Base-by-base conservation (phyloP, 257 asterid genomes). In the Primulina huaijiensis region DNA sequence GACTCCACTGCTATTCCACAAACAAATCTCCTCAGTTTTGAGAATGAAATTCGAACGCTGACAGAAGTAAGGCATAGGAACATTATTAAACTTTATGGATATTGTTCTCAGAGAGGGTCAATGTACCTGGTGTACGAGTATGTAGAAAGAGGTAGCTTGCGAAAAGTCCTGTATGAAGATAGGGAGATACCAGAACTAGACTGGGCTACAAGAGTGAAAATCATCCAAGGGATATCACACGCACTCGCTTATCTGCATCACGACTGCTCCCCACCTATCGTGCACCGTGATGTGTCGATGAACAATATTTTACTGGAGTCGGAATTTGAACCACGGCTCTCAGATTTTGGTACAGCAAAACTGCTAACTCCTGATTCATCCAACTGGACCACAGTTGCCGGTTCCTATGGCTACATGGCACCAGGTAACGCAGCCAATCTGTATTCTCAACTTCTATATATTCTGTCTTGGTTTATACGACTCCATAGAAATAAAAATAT, bases 321-420 rank as follows among this genome's bases (percentile, higher is more conserved):
- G 8, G 92, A 75, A 27, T 81, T 77, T 21, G 97, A 89, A 86
- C 91, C 99, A 16, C 75, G 82, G 46, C 85, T 93, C 55, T 86
- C 99, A 20, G 99, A 93, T 80, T 93, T 93, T 64, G 97, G 99
- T 67, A 93, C 96, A 19, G 95, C 97, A 52, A 93, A 86, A 68
- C 74, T 87, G 33, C 77, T 93, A 65, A 68, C 60, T 60, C 62
- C 89, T n/a, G 87, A 89, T 66, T 76, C 95, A 50, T 88, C 97
- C 27, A 82, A 79, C 69, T 87, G 94, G 96, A 88, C 96, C 19
- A 33, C 85, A 38, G 83, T 84, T n/a, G 97, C 95, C 7, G 99
- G 99, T 63, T 89, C 97, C 29, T 93, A 93, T 68, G 99, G 99
- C 71, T 93, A 90, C 77, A 93, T 93, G 97, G 99, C 99, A 71